Percentiles rank a stretch among this genome's conserved stretches.
Evolutionary conservation across 495 filamentous ascomycete species (phyloP).

Genomic region (Neurospora hispaniola): DNA sequence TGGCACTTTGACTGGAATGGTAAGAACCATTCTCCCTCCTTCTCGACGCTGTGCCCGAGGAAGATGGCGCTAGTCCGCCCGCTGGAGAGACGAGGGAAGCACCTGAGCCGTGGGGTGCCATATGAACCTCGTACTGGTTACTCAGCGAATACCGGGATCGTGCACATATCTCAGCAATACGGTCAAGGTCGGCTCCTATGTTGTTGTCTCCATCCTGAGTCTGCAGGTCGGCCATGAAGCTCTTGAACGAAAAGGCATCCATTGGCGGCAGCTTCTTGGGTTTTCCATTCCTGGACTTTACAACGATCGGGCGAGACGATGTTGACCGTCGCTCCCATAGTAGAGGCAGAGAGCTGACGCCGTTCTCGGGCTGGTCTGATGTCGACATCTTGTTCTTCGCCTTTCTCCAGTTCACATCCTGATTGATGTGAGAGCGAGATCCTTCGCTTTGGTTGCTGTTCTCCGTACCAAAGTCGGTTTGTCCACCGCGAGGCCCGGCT

Average conservation of each 20-base stretch:
- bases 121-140: slow-evolving; percentile 51
- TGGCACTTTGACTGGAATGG: slow-evolving; percentile 1
- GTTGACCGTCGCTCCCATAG: slow-evolving; percentile 15
- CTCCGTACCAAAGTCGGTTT: not conserved
- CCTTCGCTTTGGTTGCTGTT: not conserved
- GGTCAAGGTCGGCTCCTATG: slow-evolving; percentile 40
- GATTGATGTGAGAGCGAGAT: not conserved
- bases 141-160: slow-evolving; percentile 43
- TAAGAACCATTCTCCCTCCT: slow-evolving; percentile 3
- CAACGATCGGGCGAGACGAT: slow-evolving; percentile 8
- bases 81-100: slow-evolving; percentile 19
- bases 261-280: slow-evolving; percentile 35
- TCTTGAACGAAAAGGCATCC: slow-evolving; percentile 49
- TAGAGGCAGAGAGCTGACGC: slow-evolving; percentile 8
- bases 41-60: slow-evolving; percentile 6
- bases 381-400: not conserved
- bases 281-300: slow-evolving; percentile 9
- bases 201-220: slow-evolving; percentile 17
- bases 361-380: slow-evolving; percentile 19
- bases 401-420: not conserved
- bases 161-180: slow-evolving; percentile 49
- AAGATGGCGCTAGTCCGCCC: not conserved
- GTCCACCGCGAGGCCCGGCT: not conserved
- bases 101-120: slow-evolving; percentile 43
- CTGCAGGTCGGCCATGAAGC: slow-evolving; percentile 42